These are phyloP conservation scores for Phytopythium cucurbitacearum DNA, from an alignment of 352 stramenopile species.

Conservation along the genomic window DNA sequence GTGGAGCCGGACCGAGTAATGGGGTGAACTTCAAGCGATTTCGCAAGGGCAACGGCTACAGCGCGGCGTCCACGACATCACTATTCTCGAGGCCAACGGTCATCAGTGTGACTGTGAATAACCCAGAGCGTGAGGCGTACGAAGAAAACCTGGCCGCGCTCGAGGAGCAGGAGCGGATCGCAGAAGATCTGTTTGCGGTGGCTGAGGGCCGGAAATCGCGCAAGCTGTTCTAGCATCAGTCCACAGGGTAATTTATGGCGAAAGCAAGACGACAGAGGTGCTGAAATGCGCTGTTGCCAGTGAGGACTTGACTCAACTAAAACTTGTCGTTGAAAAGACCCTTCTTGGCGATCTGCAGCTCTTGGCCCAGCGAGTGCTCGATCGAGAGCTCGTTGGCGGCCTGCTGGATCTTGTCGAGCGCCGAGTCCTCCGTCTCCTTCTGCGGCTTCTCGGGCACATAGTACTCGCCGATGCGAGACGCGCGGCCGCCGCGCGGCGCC, in stretches of 20 bases:
- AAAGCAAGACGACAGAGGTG: not conserved
- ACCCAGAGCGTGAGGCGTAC: constrained; percentile 45
- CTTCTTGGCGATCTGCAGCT: constrained; percentile 82
- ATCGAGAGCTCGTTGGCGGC: constrained; percentile 84
- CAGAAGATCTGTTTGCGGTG: constrained; percentile 81
- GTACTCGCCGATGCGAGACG: constrained; percentile 76
- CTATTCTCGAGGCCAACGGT: constrained; percentile 55
- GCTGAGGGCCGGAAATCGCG: constrained; percentile 49
- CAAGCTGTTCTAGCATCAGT: constrained; percentile 39
- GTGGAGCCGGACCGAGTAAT: no score
- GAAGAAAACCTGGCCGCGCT: constrained; percentile 60
- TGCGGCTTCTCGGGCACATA: constrained; percentile 84
- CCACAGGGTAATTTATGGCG: constrained; percentile 21
- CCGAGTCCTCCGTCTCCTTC: constrained; percentile 72
- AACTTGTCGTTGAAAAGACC: constrained; percentile 82
- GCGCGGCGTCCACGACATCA: constrained; percentile 30
- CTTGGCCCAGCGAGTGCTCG: constrained; percentile 77
- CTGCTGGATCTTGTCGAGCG: constrained; percentile 84
- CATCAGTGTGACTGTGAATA: constrained; percentile 57
- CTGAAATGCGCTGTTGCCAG: constrained; percentile 1
- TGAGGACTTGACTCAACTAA: constrained; percentile 12
- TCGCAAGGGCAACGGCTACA: constrained; percentile 66
- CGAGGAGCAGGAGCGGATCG: constrained; percentile 81
- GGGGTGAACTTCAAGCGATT: constrained; percentile 81
- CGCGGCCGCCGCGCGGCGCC: constrained; percentile 40